These are phyloP conservation scores for Castanea crenata DNA, from an alignment of 306 rosid species.

Conservation along the genomic window DNA sequence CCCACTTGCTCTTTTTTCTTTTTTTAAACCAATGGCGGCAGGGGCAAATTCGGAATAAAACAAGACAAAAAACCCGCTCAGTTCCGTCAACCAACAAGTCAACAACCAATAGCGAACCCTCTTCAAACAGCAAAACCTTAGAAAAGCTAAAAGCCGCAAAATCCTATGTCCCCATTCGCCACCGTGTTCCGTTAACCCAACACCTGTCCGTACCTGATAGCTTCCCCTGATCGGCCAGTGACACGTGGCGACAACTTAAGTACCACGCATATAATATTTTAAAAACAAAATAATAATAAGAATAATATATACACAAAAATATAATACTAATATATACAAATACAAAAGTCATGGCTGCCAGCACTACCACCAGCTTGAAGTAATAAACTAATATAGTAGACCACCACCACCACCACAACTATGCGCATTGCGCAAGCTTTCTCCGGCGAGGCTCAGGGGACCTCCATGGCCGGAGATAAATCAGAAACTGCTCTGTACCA, in stretches of 20 bases:
- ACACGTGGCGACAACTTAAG: conserved; percentile 35
- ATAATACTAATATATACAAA: background rate
- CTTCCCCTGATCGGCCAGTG: background rate
- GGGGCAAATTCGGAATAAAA: background rate
- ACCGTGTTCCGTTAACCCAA: background rate
- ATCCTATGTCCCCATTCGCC: conserved; percentile 11
- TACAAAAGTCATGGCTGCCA: background rate
- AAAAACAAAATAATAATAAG: background rate
- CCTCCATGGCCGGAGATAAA: conserved; percentile 30
- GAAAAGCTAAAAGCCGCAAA: background rate
- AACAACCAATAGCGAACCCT: conserved; percentile 9
- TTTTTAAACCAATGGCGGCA: background rate
- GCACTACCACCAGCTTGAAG: too few relatives aligned
- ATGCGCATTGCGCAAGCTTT: conserved; percentile 31
- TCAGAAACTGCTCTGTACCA: conserved; percentile 5
- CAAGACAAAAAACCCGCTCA: background rate
- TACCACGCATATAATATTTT: background rate
- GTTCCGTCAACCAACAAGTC: background rate
- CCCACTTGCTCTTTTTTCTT: background rate
- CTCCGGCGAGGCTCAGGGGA: conserved; percentile 33
- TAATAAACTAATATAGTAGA: background rate
- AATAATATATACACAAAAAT: background rate
- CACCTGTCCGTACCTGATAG: conserved; percentile 18
- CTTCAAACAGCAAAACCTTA: background rate
- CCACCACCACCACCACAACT: background rate